Conservation (phyloP, 768 basidiomycete genomes). For the Tylopilus felleus region DNA sequence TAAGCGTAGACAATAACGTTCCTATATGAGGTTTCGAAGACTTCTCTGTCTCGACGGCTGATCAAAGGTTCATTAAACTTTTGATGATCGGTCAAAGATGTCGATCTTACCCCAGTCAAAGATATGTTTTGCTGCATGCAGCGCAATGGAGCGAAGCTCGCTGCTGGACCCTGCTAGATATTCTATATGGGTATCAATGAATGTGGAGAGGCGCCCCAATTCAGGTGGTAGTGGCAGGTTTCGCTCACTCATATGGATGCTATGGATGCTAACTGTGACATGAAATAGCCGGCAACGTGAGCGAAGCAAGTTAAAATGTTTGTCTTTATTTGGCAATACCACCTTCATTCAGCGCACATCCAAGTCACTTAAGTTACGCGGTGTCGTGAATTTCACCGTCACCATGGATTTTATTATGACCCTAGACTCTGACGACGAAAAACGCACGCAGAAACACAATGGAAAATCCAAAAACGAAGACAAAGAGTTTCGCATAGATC, state of each 20-base stretch:
- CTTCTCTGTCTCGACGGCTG: conserved; percentile 68
- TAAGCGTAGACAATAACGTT: conserved; percentile 63
- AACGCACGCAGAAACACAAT: conserved; percentile 25
- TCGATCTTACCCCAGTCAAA: conserved; percentile 67
- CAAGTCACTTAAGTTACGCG: not conserved
- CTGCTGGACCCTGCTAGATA: conserved; percentile 51
- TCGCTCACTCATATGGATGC: conserved; percentile 18
- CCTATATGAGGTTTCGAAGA: conserved; percentile 61
- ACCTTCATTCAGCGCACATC: not conserved
- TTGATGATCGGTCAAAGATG: conserved; percentile 2
- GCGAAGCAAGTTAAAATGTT: conserved; percentile 7
- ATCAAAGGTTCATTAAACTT: not conserved
- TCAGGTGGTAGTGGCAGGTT: conserved; percentile 34
- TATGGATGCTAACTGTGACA: not conserved
- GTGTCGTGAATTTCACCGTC: not conserved
- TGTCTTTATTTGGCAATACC: conserved; percentile 16
- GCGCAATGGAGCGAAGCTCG: conserved; percentile 53
- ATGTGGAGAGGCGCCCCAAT: conserved; percentile 48
- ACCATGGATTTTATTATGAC: conserved; percentile 74
- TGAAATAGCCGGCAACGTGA: not conserved
- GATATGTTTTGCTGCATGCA: conserved; percentile 67
- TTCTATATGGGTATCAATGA: conserved; percentile 55
- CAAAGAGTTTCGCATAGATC: conserved; percentile 67
- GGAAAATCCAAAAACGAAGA: conserved; percentile 34
- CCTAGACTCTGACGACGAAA: conserved; percentile 77